These are phyloP conservation scores for Suaeda aralocaspica DNA, from an alignment of 148 eudicot species.

Conservation along the genomic window DNA sequence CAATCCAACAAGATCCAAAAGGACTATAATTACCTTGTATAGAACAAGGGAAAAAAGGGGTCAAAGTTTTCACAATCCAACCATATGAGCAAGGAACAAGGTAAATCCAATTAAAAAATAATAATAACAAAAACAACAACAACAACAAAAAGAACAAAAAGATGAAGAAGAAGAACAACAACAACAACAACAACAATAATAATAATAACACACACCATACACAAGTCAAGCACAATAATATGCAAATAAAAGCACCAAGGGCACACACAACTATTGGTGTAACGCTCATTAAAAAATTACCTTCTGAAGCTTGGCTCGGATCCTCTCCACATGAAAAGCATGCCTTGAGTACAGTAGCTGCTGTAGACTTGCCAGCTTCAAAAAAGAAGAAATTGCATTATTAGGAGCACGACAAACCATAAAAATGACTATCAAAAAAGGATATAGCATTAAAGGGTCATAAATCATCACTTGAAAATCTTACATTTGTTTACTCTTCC, in stretches of 20 bases:
- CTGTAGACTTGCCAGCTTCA: slow-evolving; percentile 57
- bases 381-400: slow-evolving; percentile 17
- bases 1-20: no score
- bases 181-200: no score
- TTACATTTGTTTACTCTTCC: neutral
- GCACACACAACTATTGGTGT: neutral
- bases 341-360: slow-evolving; percentile 46
- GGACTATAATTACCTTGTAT: no score
- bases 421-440: neutral
- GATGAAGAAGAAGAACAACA: no score
- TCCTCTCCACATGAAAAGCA: slow-evolving; percentile 92
- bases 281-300: slow-evolving; percentile 28
- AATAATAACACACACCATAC: no score
- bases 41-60: no score
- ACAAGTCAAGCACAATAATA: neutral
- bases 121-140: no score
- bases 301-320: slow-evolving; percentile 72
- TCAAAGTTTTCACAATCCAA: no score
- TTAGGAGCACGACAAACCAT: neutral
- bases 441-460: neutral
- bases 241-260: neutral
- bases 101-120: no score
- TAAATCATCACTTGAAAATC: neutral
- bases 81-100: no score
- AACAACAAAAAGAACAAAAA: no score